Base-by-base conservation (phyloP, 1,139 yeast species). In the Candida sojae region DNA sequence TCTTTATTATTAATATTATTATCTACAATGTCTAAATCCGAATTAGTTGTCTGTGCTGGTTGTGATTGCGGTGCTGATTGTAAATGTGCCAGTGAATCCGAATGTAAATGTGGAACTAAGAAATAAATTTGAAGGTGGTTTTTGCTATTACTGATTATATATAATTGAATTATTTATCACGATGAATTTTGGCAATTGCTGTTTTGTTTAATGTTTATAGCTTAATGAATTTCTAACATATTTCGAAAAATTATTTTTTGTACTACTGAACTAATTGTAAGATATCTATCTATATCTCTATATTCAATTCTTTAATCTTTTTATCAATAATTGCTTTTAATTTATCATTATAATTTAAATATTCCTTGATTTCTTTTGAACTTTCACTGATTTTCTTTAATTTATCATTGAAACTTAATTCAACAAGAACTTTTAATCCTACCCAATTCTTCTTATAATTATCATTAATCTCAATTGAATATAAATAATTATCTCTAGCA, bases 401-500 rank as follows among this genome's bases (percentile, higher is more conserved):
- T 42, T 62, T 65, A 5, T 59, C 57, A 48, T 58, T 57, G 45
- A 70, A 58, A 2, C 34, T 12, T 33, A 59, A 53, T 12, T 57
- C 57, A n/a, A 60, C 40, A 9, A 81, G 66, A 3, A 77, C 63
- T 44, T 73, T 75, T 4, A 90, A 70, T 0, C 96, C 96, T 48
- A 83, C 69, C 97, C 97, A 91, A 23, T 89, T 87, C 53, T 88
- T 77, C 13, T 80, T 67, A 62, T 82, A 86, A 39, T 74, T 73
- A 39, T 86, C 88, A 56, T 89, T 85, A 42, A 92, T 71, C 67
- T 92, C 97, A 11, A 88, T 82, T 10, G 91, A 69, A 52, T 95
- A 77, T 48, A 86, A 69, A 57, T 81, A 87, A 58, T 82, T 77
- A 58, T 84, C 76, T 40, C 86, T 63, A 2, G 77, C 67, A 39